Evolutionary conservation across 495 filamentous ascomycete species (phyloP), one percentile per base, ranked within the genome.

Genomic region (Bryoglossum gracile): DNA sequence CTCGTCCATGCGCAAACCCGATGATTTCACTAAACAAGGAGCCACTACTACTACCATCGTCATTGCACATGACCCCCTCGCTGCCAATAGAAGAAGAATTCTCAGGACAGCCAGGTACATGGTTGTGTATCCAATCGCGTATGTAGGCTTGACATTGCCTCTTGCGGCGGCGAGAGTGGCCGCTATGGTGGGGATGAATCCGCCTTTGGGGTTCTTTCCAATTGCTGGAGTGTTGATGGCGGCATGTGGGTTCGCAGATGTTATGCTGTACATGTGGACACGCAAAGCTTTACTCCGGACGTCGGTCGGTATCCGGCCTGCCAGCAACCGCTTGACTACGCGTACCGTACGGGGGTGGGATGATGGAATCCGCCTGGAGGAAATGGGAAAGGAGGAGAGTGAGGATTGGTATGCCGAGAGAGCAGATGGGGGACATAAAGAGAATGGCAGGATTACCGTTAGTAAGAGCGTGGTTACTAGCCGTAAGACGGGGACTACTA

Each of bases 81-180:
- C 23, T 8, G 48, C 22, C 14, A 43, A 35, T 4, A 24, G 53
- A 22, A 22, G 25, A 14, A 35, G 48, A 39, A 49, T 56, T 22
- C 16, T 51, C 3, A 32, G 35, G 28, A 51, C 78, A 0, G 71
- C 77, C 18, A 69, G 70, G 41, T 76, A 77, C 67, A 81, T 82
- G 76, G 68, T 80, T 43, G 68, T 79, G 47, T 82, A 82, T 53
- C 77, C 78, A 0, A 67, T 74, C 35, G 71, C 74, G 9, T 82
- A 81, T 55, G 69, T 80, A 21, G 53, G 76, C 6, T 65, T 76
- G 14, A 81, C 76, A 0, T 64, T 80, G 5, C 78, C 78, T 3
- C 68, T 82, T 5, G 78, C 77, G 4, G 69, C 70, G 0, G 72
- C 70, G 21, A 72, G 78, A 45, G 75, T 81, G 68, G 63, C 70